Base-by-base conservation (phyloP, 2,329 filamentous ascomycete genomes). In the Penicillium sp. region DNA sequence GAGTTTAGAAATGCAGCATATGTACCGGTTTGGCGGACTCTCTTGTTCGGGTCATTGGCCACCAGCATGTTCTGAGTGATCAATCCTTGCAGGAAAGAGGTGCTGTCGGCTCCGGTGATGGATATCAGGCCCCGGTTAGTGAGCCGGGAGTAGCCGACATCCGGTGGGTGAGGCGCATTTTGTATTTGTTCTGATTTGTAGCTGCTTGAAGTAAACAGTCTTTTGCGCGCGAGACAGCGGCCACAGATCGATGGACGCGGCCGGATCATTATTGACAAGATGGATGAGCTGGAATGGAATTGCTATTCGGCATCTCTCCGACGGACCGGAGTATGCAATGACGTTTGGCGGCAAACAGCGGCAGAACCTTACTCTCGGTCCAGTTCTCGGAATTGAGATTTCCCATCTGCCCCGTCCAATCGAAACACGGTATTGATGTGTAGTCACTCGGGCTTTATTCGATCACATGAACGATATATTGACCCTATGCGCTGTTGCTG, bases 1-100 rank as follows among this genome's bases (percentile, higher is more conserved):
- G 91, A 88, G 57, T 86, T 95, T 37, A 98, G 76, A 62, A 98
- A 95, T 0, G 84, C 88, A 5, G 85, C 78, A 69, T 95, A 97
- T 66, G 86, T 83, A 4, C 82, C 84, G 0, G 73, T 69, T 3
- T 52, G 62, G 46, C 58, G 61, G 45, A 62, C 55, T 36, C 54
- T 62, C 51, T 51, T 69, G 63, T 50, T 72, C 54, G 67, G 63
- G 6, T 72, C 65, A 40, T 66, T 68, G 11, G 61, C 61, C 0
- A 78, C 69, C 45, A 80, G 67, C 53, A 89, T 79, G 53, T 84
- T 85, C 53, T 85, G 81, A 1, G 91, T 95, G 54, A 93, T 80
- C 48, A 95, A 81, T 46, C 91, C 90, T 67, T 97, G 90, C 2
- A 98, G 79, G 69, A 90, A 97, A 57, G 85, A 85, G 40, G 85